Evolutionary conservation across 257 asterid genomes (phyloP), one percentile per base, ranked within the genome.

Genomic region (Petunia axillaris): DNA sequence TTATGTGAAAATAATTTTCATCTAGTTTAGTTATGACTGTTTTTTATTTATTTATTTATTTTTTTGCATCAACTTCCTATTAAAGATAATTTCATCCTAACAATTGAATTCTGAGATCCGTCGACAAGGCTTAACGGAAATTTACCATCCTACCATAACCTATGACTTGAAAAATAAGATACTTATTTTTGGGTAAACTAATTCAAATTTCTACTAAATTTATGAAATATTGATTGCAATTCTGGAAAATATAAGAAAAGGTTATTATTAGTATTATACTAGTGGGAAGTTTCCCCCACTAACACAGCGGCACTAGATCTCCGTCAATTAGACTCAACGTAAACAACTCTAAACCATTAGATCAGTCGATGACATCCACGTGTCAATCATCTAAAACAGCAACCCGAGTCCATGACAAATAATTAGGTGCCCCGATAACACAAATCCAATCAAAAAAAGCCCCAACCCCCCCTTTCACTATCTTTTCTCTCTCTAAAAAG

Each of bases 381-480:
- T 50, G 78, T 36, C 43, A 36, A 52, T 10, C 63, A 73, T 36
- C 62, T 35, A 73, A 36, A 10, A 7, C 2, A 8, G 1, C 78
- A 37, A 71, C 44, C 77, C 77, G 77, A 48, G 64, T 60, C 77
- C 77, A 60, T 35, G 10, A 8, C 13, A 15, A 67, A 68, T 70
- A 44, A 44, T 68, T 70, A 44, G 76, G 25, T 48, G 77, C 5
- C 77, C 77, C 60, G 60, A 55, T 38, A 68, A 68, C 35, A 58
- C 64, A 81, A 36, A 82, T 64, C 84, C 86, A 86, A 82, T 55
- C 80, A 68, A 86, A 89, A 81, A 59, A 74, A 70, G 81, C 81
- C 25, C 25, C 25, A n/a, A 68, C 76, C 76, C 83, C 64, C 80
- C 75, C 48, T 73, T 85, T 80, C 88, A 43, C 88, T 83, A 66